Percentiles rank a stretch among this genome's conserved stretches.
Conservation (phyloP, 2,329 filamentous ascomycete genomes). For the Teratosphaeria destructans region DNA sequence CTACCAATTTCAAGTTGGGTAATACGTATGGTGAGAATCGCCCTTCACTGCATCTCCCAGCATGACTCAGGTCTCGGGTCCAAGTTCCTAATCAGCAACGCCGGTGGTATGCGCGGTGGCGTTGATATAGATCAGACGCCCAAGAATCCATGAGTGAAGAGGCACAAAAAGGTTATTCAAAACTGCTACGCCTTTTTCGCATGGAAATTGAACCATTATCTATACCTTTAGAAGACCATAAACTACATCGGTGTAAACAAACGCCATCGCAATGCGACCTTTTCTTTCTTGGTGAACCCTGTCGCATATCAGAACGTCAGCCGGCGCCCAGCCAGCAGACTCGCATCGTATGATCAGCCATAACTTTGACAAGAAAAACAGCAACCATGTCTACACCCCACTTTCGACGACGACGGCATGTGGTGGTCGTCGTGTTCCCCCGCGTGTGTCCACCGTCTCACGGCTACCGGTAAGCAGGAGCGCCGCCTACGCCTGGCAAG, state of each 20-base stretch:
- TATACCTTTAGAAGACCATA: too few relatives aligned
- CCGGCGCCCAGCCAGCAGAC: neutral
- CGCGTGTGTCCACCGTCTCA: neutral
- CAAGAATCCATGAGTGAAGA: too few relatives aligned
- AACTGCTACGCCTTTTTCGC: too few relatives aligned
- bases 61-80: too few relatives aligned
- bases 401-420: neutral
- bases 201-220: too few relatives aligned
- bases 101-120: too few relatives aligned
- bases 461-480: neutral
- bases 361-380: neutral
- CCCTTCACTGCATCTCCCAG: too few relatives aligned
- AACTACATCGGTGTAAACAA: neutral
- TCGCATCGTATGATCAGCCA: neutral
- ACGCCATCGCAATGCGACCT: neutral
- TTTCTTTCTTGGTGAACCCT: neutral
- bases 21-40: too few relatives aligned
- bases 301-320: neutral
- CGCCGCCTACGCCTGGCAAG: slow-evolving; percentile 1
- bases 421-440: neutral
- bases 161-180: too few relatives aligned
- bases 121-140: too few relatives aligned
- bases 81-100: too few relatives aligned
- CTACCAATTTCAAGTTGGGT: neutral
- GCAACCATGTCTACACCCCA: neutral